Conservation (phyloP, 225 moss, liverwort and hornwort genomes). For the Marchantia polymorpha region DNA sequence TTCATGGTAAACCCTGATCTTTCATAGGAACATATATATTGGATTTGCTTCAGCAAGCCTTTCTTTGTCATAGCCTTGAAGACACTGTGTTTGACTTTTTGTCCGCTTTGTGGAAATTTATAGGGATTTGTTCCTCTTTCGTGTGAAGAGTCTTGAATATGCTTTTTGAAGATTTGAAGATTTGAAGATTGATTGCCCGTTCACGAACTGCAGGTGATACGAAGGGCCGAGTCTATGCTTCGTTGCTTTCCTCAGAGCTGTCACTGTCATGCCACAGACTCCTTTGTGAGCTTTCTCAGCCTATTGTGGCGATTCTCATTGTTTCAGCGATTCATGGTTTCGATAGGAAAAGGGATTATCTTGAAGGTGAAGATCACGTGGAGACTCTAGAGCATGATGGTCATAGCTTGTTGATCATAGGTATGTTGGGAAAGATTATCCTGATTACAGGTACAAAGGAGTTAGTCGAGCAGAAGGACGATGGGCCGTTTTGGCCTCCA, state of each 20-base stretch:
- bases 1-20: conserved; percentile 29
- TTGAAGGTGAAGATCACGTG: neutral
- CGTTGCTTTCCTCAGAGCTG: conserved; percentile 24
- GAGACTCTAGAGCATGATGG: conserved; percentile 29
- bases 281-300: conserved; percentile 62
- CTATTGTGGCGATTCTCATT: conserved; percentile 52
- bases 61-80: neutral
- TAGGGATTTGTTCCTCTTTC: too few relatives aligned
- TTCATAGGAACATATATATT: neutral
- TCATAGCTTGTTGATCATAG: conserved; percentile 59
- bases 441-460: conserved; percentile 46
- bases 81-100: neutral
- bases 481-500: conserved; percentile 38
- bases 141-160: too few relatives aligned
- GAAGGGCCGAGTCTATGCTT: conserved; percentile 52
- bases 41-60: neutral
- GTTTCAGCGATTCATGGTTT: conserved; percentile 21
- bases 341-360: neutral
- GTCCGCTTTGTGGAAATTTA: neutral
- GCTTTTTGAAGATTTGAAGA: too few relatives aligned
- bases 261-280: conserved; percentile 22
- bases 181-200: neutral
- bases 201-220: conserved; percentile 44
- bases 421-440: conserved; percentile 53
- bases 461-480: conserved; percentile 28